Percentiles rank a stretch among this genome's conserved stretches.
phyloP scores from a whole-genome alignment of 2,329 filamentous ascomycete species.

The Diplodia seriata region DNA sequence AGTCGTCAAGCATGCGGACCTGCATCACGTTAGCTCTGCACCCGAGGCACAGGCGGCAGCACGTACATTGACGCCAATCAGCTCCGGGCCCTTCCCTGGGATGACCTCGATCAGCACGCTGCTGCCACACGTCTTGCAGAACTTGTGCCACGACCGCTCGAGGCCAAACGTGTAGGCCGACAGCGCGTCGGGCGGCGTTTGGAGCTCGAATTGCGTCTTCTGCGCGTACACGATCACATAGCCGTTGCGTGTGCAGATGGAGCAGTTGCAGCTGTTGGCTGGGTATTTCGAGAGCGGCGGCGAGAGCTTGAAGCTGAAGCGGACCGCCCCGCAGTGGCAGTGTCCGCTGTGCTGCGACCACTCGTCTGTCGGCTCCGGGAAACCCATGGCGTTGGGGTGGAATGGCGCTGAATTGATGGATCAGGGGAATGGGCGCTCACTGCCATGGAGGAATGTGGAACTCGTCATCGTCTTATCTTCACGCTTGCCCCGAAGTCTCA shows the following conservation, averaged over 20 bases:
- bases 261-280: constrained; percentile 59
- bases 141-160: constrained; percentile 40
- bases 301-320: constrained; percentile 55
- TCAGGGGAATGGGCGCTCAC: not conserved
- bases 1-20: constrained; percentile 42
- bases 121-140: constrained; percentile 42
- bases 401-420: not conserved
- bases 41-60: too few relatives aligned
- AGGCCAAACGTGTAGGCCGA: constrained; percentile 41
- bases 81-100: constrained; percentile 33
- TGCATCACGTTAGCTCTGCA: not conserved
- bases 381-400: constrained; percentile 5
- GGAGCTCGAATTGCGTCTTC: constrained; percentile 38
- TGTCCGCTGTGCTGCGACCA: constrained; percentile 55
- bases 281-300: constrained; percentile 58
- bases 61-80: constrained; percentile 43
- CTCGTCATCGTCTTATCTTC: not conserved
- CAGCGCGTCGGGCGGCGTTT: constrained; percentile 38
- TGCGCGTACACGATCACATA: constrained; percentile 53
- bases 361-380: constrained; percentile 19
- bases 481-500: not conserved
- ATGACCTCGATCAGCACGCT: constrained; percentile 33
- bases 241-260: constrained; percentile 55
- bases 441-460: not conserved
- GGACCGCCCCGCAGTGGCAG: constrained; percentile 63